Conservation (phyloP, 768 basidiomycete genomes). For the Agrocybe praecox region DNA sequence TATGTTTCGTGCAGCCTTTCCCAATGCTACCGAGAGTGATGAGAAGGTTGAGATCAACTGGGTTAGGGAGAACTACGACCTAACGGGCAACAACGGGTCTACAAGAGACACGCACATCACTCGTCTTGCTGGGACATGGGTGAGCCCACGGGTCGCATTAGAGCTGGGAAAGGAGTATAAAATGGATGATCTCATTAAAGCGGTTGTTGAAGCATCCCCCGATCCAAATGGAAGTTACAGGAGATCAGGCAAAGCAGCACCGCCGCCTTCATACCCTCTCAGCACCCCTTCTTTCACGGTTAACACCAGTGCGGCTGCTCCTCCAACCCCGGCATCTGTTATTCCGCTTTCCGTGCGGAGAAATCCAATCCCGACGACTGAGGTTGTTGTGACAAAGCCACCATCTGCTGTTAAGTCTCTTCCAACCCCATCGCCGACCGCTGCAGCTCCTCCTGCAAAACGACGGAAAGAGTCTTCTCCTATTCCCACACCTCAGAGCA, state of each 20-base stretch:
- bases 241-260: slow-evolving; percentile 54
- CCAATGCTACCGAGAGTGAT: slow-evolving; percentile 71
- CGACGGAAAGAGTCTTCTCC: slow-evolving; percentile 68
- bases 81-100: slow-evolving; percentile 76
- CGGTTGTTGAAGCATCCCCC: slow-evolving; percentile 71
- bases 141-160: slow-evolving; percentile 63
- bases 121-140: slow-evolving; percentile 91
- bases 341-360: slow-evolving; percentile 24
- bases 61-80: slow-evolving; percentile 81
- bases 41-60: slow-evolving; percentile 83
- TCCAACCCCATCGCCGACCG: slow-evolving; percentile 44
- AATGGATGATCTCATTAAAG: slow-evolving; percentile 60
- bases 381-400: slow-evolving; percentile 23
- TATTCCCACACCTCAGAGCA: slow-evolving; percentile 37
- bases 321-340: slow-evolving; percentile 27
- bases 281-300: slow-evolving; percentile 7
- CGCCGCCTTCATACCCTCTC: slow-evolving; percentile 20
- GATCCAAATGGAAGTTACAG: slow-evolving; percentile 82
- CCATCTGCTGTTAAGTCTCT: slow-evolving; percentile 32
- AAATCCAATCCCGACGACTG: slow-evolving; percentile 9
- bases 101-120: slow-evolving; percentile 58
- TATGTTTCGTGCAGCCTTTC: slow-evolving; percentile 96
- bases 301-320: slow-evolving; percentile 24
- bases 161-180: slow-evolving; percentile 70
- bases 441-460: slow-evolving; percentile 52